Base-by-base conservation (phyloP, 176 grass and related monocot genomes). In the Triticum timopheevii region DNA sequence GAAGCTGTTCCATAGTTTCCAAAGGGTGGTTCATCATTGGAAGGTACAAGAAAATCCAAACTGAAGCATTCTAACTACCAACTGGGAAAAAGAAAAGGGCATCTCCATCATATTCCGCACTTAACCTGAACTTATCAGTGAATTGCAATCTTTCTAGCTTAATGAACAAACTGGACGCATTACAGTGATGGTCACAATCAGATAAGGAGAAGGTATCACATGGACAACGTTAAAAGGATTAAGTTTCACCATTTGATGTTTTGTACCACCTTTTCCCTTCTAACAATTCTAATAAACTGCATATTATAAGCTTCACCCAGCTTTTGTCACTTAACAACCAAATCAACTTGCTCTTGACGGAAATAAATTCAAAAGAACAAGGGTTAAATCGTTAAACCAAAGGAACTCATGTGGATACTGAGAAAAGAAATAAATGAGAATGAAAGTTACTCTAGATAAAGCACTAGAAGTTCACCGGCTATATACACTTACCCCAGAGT, bases 401-500 rank as follows among this genome's bases (percentile, higher is more conserved):
- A 35, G 24, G 2, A 54, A 78, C 31, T 17, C 16, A 61, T 17
- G 13, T 78, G 8, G 73, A 65, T 30, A 83, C 2, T 45, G 2
- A 4, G 19, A 35, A 40, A 76, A 90, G 2, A 22, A 79, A 58
- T 42, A 24, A 33, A 66, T 47, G 3, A 76, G 1, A 25, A 61
- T 69, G 10, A 31, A 49, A 54, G 7, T 13, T 76, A n/a, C 20
- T 33, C 25, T 8, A 64, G 61, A 76, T 33, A 74, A 64, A 65
- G 61, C 44, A 75, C 40, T 15, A 65, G 7, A 84, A 76, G 30
- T 34, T 67, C 61, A 54, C 44, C 31, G 20, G 65, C 52, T 64
- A 83, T 17, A 77, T 24, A 79, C 62, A 83, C 77, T 75, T 82
- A 95, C 93, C 77, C 93, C 90, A 17, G 86, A 84, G 33, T 95